These are phyloP conservation scores for Globisporangium cylindrosporum DNA, from an alignment of 352 stramenopile species.

Conservation along the genomic window DNA sequence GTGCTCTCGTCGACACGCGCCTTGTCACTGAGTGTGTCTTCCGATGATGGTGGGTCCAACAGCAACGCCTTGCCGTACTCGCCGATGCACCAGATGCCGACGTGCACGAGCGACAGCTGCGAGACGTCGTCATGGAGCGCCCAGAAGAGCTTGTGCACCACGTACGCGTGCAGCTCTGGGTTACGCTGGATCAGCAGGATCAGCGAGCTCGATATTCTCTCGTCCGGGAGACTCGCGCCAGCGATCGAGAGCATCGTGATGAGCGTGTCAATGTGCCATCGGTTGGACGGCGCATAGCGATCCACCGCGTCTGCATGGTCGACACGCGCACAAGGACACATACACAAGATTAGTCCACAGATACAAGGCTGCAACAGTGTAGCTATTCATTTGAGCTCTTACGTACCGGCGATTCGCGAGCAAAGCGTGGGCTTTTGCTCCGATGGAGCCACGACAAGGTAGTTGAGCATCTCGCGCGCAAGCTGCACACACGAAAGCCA, in stretches of 20 bases:
- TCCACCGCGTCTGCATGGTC: conserved; percentile 62
- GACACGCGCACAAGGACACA: background rate
- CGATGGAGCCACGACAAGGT: conserved; percentile 95
- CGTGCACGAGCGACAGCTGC: conserved; percentile 95
- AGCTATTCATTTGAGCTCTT: background rate
- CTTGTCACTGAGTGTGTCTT: conserved; percentile 69
- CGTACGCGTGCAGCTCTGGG: conserved; percentile 89
- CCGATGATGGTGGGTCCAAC: conserved; percentile 46
- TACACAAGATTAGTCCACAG: conserved; percentile 8
- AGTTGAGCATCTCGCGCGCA: conserved; percentile 98
- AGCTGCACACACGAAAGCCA: conserved; percentile 44
- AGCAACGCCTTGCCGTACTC: conserved; percentile 95
- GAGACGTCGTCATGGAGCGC: conserved; percentile 94
- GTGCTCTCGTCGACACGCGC: conserved; percentile 58
- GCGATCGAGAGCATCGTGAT: conserved; percentile 99
- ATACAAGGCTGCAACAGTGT: background rate
- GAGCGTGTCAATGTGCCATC: conserved; percentile 96
- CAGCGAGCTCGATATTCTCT: conserved; percentile 93
- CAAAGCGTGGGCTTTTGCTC: conserved; percentile 96
- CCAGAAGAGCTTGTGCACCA: conserved; percentile 97
- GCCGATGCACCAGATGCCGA: conserved; percentile 98
- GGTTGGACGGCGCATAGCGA: conserved; percentile 75
- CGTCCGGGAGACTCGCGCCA: conserved; percentile 88
- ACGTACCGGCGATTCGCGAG: conserved; percentile 89
- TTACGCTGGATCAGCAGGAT: conserved; percentile 95